Evolutionary conservation across 129 eudicot species (phyloP).

Genomic region (Calendula officinalis): DNA sequence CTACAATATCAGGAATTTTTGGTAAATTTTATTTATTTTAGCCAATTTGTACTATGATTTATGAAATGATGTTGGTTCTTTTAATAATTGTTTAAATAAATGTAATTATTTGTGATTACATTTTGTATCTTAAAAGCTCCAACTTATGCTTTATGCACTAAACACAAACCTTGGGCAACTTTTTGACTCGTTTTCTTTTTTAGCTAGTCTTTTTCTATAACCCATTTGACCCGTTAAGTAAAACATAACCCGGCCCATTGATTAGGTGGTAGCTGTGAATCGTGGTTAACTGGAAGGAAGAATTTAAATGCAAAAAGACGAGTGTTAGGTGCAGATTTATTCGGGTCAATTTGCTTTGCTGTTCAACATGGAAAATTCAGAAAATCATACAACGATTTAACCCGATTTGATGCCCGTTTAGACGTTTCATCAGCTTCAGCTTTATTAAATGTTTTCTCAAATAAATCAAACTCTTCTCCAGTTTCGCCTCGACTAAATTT

Average conservation of each 20-base stretch:
- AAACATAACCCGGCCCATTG: constrained; percentile 4
- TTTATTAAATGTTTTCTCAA: constrained; percentile 40
- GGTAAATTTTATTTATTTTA: constrained; percentile 39
- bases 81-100: background rate
- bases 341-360: constrained; percentile 71
- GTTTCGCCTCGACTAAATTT: constrained; percentile 55
- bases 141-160: background rate
- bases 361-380: constrained; percentile 74
- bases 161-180: background rate
- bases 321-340: constrained; percentile 62
- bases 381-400: constrained; percentile 53
- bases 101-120: background rate
- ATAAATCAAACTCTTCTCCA: constrained; percentile 31
- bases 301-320: constrained; percentile 27
- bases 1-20: constrained; percentile 73
- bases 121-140: too few species aligned
- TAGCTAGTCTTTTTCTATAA: background rate
- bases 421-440: constrained; percentile 55
- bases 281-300: constrained; percentile 47
- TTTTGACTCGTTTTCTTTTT: background rate
- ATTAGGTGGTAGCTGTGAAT: constrained; percentile 65
- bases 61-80: constrained; percentile 12
- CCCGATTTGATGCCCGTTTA: constrained; percentile 82
- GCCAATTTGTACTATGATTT: background rate
- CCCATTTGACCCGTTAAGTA: background rate